Evolutionary conservation across 2,329 filamentous ascomycete species (phyloP).

Genomic region (Ascochyta pisi): DNA sequence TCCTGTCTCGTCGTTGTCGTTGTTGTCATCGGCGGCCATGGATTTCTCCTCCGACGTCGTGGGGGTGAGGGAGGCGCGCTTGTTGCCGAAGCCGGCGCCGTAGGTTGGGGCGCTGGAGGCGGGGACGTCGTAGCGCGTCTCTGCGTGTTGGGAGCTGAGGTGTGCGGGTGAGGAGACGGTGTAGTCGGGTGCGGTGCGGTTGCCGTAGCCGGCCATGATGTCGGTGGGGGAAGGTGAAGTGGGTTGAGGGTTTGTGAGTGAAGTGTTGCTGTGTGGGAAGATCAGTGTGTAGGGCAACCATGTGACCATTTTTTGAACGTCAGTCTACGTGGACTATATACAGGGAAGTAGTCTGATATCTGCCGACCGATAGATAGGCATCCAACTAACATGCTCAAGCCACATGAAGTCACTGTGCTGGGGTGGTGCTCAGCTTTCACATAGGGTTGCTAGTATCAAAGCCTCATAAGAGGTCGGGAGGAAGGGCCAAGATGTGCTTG

Average conservation of each 20-base stretch:
- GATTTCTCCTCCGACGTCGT: background rate
- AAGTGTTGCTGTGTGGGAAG: too few species aligned
- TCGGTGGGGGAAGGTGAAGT: background rate
- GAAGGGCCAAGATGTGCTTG: slow-evolving; percentile 32
- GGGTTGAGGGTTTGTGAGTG: background rate
- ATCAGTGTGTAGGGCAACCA: background rate
- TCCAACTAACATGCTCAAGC: slow-evolving; percentile 14
- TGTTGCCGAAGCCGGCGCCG: slow-evolving; percentile 14
- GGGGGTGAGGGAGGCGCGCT: background rate
- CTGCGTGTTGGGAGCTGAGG: slow-evolving; percentile 30
- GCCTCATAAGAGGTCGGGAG: slow-evolving; percentile 29
- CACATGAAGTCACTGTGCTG: slow-evolving; percentile 41
- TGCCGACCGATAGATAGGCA: background rate
- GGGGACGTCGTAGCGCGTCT: slow-evolving; percentile 37
- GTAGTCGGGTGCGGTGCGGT: slow-evolving; percentile 38
- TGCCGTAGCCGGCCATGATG: slow-evolving; percentile 47
- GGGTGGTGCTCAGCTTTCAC: background rate
- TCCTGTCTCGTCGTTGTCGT: background rate
- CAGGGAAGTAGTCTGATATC: background rate
- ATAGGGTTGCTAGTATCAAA: slow-evolving; percentile 4
- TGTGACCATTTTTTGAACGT: too few species aligned
- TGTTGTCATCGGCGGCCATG: background rate
- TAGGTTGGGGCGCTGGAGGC: slow-evolving; percentile 8
- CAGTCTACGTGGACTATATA: background rate
- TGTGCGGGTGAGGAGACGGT: background rate